Percentiles rank a stretch among this genome's conserved stretches.
Evolutionary conservation across 371 early-diverging fungal species (phyloP).

Genomic region (Mucor saturninus): DNA sequence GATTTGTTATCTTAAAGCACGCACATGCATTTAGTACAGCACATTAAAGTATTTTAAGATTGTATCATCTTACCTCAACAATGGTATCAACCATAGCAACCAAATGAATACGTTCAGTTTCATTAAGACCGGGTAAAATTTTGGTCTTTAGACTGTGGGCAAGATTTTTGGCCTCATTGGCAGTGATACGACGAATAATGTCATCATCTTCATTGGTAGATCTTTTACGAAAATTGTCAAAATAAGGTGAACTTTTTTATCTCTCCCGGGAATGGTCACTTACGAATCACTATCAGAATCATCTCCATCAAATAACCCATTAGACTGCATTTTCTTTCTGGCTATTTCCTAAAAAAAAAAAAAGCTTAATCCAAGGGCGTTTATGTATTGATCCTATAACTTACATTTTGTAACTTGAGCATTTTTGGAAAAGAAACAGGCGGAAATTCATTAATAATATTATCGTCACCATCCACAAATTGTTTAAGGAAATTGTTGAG

Average conservation of each 20-base stretch:
- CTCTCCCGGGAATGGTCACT: background rate
- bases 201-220: conserved; percentile 27
- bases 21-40: no score
- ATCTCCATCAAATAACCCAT: conserved; percentile 43
- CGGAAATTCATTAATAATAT: conserved; percentile 48
- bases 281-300: conserved; percentile 14
- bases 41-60: no score
- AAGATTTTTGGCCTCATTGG: conserved; percentile 33
- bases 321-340: conserved; percentile 22
- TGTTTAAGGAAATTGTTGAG: conserved; percentile 56
- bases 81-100: conserved; percentile 67
- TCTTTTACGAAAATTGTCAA: no score
- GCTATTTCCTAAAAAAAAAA: background rate
- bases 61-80: conserved; percentile 46
- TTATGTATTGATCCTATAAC: background rate
- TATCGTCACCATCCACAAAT: conserved; percentile 51
- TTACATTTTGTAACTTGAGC: conserved; percentile 58
- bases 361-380: no score
- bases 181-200: conserved; percentile 40
- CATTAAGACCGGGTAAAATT: conserved; percentile 51
- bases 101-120: conserved; percentile 52
- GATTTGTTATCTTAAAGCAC: conserved; percentile 61
- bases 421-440: conserved; percentile 58
- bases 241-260: background rate
- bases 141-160: conserved; percentile 45